Base-by-base conservation (phyloP, 805 yeast species). In the Suhomyces sp. region DNA sequence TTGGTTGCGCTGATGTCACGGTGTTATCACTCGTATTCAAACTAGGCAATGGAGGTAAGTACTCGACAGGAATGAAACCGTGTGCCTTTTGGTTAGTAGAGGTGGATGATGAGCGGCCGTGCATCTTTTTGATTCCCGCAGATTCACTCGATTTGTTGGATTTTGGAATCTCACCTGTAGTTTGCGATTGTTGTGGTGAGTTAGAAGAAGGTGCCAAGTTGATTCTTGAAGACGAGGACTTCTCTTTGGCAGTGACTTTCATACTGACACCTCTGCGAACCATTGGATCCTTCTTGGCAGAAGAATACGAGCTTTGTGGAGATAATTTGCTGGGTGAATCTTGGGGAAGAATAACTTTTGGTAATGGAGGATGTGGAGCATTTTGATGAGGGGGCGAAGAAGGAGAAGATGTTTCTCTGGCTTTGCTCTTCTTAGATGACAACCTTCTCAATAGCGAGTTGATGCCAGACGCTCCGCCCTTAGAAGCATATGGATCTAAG, bases 191-290 rank as follows among this genome's bases (percentile, higher is more conserved):
- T 27, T 46, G 45, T 4, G 50, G 44, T 15, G 15, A 38, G 19
- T 52, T 48, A 10, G 51, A 23, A 17, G 48, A 46, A n/a, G 49
- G 49, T 19, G 35, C 42, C 49, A 41, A 56, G 49, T 23, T 51
- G 49, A 41, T 42, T 51, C 33, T 15, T 38, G 46, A 17, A 60
- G 52, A 36, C 57, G 56, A 55, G 1, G 67, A 75, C 55, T 75
- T 80, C 57, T 82, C 86, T 60, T 77, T 80, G 12, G 83, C 78
- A 1, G 86, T 82, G n/a, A 82, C 78, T 61, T 79, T 82, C 80
- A 82, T 75, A 62, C 84, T 79, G 8, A 82, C 85, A 57, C 84
- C 85, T 60, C 86, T 79, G 60, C 85, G 84, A 46, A 82, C 79
- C 71, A 73, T 59, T 41, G 78, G 77, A 50, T 75, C 79, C n/a